Evolutionary conservation across 192 early-diverging fungal species (phyloP), one percentile per base, ranked within the genome.

Genomic region (Phlyctochytrium arcticum): DNA sequence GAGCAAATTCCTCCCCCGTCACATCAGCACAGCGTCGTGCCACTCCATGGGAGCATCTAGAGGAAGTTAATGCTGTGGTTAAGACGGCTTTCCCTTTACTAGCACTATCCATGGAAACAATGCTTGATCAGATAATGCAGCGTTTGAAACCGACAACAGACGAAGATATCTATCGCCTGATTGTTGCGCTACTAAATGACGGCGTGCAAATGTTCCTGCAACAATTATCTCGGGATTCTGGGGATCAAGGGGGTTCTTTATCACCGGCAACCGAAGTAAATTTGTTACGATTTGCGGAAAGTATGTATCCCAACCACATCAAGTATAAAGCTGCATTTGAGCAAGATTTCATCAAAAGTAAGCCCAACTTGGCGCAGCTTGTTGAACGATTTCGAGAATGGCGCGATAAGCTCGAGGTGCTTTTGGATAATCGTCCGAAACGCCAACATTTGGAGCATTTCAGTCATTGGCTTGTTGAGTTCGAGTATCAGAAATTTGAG

Each of bases 401-500:
- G 98, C 83, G 94, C 48, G 91, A 98, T 73, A 89, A 90, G 56
- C 88, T 98, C 70, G 92, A 96, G 65, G 84, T 84, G 29, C 78
- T 91, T 36, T 75, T 99, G 49, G 89, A 91, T 55, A 81, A 80
- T 62, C 86, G 92, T 36, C 92, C 94, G n/a, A 71, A 83, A 29
- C 80, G 78, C 48, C 92, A 90, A 54, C 85, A 90, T 71, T 77
- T 98, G 3, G 92, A 96, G 64, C 81, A 90, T 60, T 92, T 89
- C 68, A 90, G 88, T 33, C 90, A 92, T 42, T 96, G 94, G 77
- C 73, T 99, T 48, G 92, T 91, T 7, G 98, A 99, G 73, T 98
- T 99, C 80, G 95, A 98, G 68, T 92, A 96, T 72, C 89, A 93
- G 69, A 96, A 96, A 71, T 98, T 98, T 68, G 96, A 98, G 62